Conservation (phyloP, 1,284 basidiomycete species). For the Somion occarium region DNA sequence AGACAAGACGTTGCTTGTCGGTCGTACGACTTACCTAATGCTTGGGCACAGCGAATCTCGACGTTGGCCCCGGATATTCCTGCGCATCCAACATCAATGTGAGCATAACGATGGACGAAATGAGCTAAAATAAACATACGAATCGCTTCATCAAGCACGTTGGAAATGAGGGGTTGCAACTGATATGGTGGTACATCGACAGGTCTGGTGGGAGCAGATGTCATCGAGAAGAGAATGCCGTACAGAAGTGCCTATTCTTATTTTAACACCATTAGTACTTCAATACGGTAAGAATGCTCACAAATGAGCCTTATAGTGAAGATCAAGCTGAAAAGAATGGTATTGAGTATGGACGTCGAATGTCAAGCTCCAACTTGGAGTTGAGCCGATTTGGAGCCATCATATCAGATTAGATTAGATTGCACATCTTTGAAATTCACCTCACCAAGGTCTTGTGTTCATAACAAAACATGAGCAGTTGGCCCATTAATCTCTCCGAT, state of each 20-base stretch:
- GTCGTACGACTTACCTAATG: constrained; percentile 24
- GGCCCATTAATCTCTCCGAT: too few species aligned
- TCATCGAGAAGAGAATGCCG: neutral
- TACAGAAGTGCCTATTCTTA: neutral
- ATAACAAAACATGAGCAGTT: too few species aligned
- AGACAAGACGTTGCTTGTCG: constrained; percentile 3
- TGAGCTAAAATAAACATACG: constrained; percentile 12
- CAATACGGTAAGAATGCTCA: too few species aligned
- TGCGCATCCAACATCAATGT: constrained; percentile 10
- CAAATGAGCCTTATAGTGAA: too few species aligned
- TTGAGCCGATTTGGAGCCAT: too few species aligned
- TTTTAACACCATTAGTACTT: too few species aligned
- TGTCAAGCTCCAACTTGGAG: too few species aligned
- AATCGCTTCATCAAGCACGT: constrained; percentile 29
- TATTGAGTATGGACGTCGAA: too few species aligned
- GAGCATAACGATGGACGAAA: neutral
- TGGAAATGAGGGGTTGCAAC: constrained; percentile 46
- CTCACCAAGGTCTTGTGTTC: too few species aligned
- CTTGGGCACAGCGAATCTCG: constrained; percentile 31
- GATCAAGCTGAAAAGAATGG: too few species aligned
- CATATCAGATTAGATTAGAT: too few species aligned
- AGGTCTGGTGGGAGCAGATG: neutral
- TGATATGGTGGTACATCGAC: constrained; percentile 57
- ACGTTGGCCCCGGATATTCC: constrained; percentile 16
- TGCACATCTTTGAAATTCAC: too few species aligned